Evolutionary conservation across 768 basidiomycete genomes (phyloP), one percentile per base, ranked within the genome.

Genomic region (Trametes cubensis): DNA sequence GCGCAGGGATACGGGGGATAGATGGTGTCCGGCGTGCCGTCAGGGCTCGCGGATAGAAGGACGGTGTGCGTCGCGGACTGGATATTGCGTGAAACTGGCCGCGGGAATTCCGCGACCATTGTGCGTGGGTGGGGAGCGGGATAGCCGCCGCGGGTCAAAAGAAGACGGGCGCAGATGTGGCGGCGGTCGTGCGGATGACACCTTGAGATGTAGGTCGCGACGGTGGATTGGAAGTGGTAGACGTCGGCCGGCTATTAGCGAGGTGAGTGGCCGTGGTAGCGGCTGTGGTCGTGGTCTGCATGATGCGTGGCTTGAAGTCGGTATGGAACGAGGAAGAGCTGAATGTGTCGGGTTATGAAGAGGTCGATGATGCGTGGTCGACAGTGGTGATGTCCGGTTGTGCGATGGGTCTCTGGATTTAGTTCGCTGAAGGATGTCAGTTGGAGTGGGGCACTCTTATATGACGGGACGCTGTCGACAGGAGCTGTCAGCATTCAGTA

Each of bases 111-210:
- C 40, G 57, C 25, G 34, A 30, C 40, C 18, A 46, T 38, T 18
- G 21, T 15, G 25, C 48, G 26, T 38, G 15, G 7, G 58, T 41
- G 49, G 28, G 34, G 3, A 5, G 10, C 1, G 5, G 40, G 14
- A 6, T 18, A 11, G 10, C 23, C 44, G 28, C 49, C 40, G 17
- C 34, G 39, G 7, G 15, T 63, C 59, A 68, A 62, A 68, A 68
- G 62, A 68, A 68, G 21, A 68, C 65, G 17, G 67, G 67, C 5
- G 62, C 67, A 28, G 65, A 64, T 8, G 62, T 61, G 47, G 62
- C 60, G 23, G 67, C 67, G 46, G 52, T 55, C 34, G 44, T 41
- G 46, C 67, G 67, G 48, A 68, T 68, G 62, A 49, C 38, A 26
- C 58, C 58, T 25, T 63, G 61, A 8, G 38, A 50, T 38, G 52